Conservation (phyloP, 805 yeast species). For the Metschnikowia anglica region DNA sequence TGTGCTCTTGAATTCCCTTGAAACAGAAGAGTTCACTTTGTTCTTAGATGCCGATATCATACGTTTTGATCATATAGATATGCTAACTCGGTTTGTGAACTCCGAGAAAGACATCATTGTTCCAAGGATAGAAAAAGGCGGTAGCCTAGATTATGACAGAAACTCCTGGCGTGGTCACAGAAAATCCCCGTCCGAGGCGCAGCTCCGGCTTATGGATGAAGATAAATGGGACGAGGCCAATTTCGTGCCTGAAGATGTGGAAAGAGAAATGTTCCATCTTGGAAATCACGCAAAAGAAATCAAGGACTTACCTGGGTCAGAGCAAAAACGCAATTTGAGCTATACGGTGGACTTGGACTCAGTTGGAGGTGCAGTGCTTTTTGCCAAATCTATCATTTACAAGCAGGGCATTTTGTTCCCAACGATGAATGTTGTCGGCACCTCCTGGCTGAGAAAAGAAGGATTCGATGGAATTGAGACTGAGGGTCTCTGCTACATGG, state of each 20-base stretch:
- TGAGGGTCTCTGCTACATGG: constrained; percentile 51
- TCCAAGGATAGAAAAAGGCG: constrained; percentile 33
- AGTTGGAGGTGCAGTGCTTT: constrained; percentile 53
- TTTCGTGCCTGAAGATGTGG: constrained; percentile 36
- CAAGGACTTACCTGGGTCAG: constrained; percentile 8
- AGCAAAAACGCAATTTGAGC: constrained; percentile 8
- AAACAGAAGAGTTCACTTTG: constrained; percentile 32
- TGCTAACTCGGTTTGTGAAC: constrained; percentile 27
- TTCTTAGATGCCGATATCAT: constrained; percentile 40
- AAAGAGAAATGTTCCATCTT: constrained; percentile 30
- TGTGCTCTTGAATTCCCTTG: constrained; percentile 28
- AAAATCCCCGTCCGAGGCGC: constrained; percentile 27
- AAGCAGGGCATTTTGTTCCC: constrained; percentile 50
- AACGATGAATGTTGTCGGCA: constrained; percentile 45
- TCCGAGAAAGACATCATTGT: constrained; percentile 37
- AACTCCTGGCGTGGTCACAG: constrained; percentile 44
- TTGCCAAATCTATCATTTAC: constrained; percentile 42
- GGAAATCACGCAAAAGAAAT: constrained; percentile 19
- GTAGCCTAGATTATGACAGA: constrained; percentile 34
- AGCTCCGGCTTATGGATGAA: constrained; percentile 15
- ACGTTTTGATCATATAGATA: constrained; percentile 24
- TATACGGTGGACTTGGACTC: constrained; percentile 39
- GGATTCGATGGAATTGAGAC: constrained; percentile 58
- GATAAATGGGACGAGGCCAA: constrained; percentile 30
- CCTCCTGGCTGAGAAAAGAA: constrained; percentile 46